Conservation (phyloP, 768 basidiomycete species). For the Tephrocybe sp. region DNA sequence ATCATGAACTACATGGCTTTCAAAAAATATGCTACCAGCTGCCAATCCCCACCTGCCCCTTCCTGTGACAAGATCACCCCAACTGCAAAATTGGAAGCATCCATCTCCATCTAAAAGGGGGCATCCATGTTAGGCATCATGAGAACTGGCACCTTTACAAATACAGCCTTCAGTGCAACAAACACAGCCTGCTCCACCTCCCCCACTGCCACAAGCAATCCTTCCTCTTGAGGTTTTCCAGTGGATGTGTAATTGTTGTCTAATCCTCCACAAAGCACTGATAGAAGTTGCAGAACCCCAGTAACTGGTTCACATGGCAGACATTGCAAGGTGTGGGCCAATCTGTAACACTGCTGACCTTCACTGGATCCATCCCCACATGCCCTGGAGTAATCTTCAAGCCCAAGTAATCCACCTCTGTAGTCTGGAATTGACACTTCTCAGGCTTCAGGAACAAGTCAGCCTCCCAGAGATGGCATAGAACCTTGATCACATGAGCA, state of each 20-base stretch:
- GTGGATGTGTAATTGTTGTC: slow-evolving; percentile 30
- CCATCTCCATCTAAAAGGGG: slow-evolving; percentile 18
- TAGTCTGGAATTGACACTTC: slow-evolving; percentile 12
- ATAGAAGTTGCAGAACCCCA: slow-evolving; percentile 42
- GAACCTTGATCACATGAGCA: too few relatives aligned
- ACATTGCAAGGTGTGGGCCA: slow-evolving; percentile 17
- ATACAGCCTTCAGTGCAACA: too few relatives aligned
- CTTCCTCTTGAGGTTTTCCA: too few relatives aligned
- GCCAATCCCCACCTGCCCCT: slow-evolving; percentile 20
- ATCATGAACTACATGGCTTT: slow-evolving; percentile 51
- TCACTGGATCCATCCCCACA: slow-evolving; percentile 33
- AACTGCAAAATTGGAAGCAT: slow-evolving; percentile 32
- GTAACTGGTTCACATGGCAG: slow-evolving; percentile 37
- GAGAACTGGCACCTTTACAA: too few relatives aligned
- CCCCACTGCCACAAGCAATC: too few relatives aligned
- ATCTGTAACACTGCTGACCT: slow-evolving; percentile 26
- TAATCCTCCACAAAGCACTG: too few relatives aligned
- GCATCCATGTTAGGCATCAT: too few relatives aligned
- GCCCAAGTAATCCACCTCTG: slow-evolving; percentile 24
- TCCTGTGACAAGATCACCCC: slow-evolving; percentile 27
- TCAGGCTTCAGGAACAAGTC: too few relatives aligned
- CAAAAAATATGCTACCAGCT: slow-evolving; percentile 41
- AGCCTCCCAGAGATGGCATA: too few relatives aligned
- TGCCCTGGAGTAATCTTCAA: too few relatives aligned
- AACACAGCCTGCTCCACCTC: too few relatives aligned